phyloP scores from a whole-genome alignment of 768 basidiomycete genomes.

The Pholiota microspora region DNA sequence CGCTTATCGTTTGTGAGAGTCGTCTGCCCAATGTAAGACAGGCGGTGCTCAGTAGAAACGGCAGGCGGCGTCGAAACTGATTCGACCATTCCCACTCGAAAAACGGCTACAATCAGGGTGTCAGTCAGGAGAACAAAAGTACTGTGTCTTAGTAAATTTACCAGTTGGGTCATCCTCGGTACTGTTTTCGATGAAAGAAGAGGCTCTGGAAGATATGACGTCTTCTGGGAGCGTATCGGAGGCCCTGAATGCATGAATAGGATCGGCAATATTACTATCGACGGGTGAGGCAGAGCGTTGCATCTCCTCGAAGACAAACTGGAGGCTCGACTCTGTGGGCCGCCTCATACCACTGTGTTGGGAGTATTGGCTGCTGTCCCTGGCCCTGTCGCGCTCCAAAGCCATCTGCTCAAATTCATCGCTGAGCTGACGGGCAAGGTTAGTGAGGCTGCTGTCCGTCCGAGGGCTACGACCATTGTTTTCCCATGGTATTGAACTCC shows the following conservation, averaged over 20 bases:
- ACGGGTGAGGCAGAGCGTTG: slow-evolving; percentile 23
- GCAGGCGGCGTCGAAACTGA: slow-evolving; percentile 49
- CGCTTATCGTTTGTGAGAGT: slow-evolving; percentile 17
- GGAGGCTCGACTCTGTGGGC: slow-evolving; percentile 30
- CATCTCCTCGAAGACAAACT: slow-evolving; percentile 38
- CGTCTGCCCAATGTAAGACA: slow-evolving; percentile 38
- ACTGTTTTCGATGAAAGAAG: slow-evolving; percentile 33
- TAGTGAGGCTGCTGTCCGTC: slow-evolving; percentile 45
- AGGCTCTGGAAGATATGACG: slow-evolving; percentile 41
- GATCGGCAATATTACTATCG: slow-evolving; percentile 17
- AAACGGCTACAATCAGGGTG: slow-evolving; percentile 30
- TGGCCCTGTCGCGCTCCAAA: slow-evolving; percentile 25
- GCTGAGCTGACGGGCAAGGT: slow-evolving; percentile 47
- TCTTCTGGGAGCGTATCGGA: slow-evolving; percentile 48
- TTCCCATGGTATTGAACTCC: slow-evolving; percentile 33
- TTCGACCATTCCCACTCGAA: slow-evolving; percentile 52
- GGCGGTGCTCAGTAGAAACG: slow-evolving; percentile 35
- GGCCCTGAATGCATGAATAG: slow-evolving; percentile 36
- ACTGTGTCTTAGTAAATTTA: slow-evolving; percentile 17
- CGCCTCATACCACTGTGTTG: slow-evolving; percentile 20
- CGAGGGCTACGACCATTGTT: slow-evolving; percentile 27
- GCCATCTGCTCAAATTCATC: slow-evolving; percentile 47
- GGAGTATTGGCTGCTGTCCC: slow-evolving; percentile 28
- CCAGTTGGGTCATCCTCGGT: slow-evolving; percentile 42
- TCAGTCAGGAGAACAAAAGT: background rate